Conservation (phyloP, 2,329 filamentous ascomycete genomes). For the Aspergillus spinulosporus region DNA sequence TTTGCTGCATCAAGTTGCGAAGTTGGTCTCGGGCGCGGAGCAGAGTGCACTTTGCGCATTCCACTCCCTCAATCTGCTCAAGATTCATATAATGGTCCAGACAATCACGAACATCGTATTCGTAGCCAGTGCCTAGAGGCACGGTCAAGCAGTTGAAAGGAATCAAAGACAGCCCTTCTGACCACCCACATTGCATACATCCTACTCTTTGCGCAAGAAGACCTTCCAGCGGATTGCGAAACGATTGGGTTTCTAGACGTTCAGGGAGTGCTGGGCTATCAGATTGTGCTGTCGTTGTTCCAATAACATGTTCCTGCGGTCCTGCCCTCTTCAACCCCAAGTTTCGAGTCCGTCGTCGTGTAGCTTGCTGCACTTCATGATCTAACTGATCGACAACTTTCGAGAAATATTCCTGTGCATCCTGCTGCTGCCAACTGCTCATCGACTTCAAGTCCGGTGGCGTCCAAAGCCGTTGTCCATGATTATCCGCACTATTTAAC, state of each 20-base stretch:
- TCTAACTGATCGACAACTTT: conserved; percentile 85
- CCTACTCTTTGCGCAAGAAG: conserved; percentile 84
- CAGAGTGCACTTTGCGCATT: conserved; percentile 89
- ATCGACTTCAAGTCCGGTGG: conserved; percentile 81
- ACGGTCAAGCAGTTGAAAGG: conserved; percentile 93
- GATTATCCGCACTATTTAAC: conserved; percentile 68
- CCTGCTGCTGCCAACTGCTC: conserved; percentile 94
- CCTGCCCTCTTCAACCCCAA: conserved; percentile 43
- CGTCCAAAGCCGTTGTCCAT: conserved; percentile 78
- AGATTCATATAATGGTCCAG: conserved; percentile 81
- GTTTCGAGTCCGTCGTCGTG: conserved; percentile 45
- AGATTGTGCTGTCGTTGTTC: conserved; percentile 19
- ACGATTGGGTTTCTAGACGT: conserved; percentile 24
- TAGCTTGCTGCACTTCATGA: conserved; percentile 65
- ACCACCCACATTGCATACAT: conserved; percentile 81
- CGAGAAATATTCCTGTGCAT: conserved; percentile 95
- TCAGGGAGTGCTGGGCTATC: conserved; percentile 20
- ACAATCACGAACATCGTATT: conserved; percentile 73
- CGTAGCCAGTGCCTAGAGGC: conserved; percentile 66
- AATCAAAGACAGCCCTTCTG: conserved; percentile 83
- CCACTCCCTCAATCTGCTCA: conserved; percentile 83
- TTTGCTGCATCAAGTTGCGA: conserved; percentile 45
- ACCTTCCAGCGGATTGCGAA: conserved; percentile 81
- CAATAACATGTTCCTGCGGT: conserved; percentile 36
- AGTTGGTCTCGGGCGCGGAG: conserved; percentile 58